Evolutionary conservation across 1,284 basidiomycete species (phyloP).

Genomic region (Tilletiopsis washingtonensis): DNA sequence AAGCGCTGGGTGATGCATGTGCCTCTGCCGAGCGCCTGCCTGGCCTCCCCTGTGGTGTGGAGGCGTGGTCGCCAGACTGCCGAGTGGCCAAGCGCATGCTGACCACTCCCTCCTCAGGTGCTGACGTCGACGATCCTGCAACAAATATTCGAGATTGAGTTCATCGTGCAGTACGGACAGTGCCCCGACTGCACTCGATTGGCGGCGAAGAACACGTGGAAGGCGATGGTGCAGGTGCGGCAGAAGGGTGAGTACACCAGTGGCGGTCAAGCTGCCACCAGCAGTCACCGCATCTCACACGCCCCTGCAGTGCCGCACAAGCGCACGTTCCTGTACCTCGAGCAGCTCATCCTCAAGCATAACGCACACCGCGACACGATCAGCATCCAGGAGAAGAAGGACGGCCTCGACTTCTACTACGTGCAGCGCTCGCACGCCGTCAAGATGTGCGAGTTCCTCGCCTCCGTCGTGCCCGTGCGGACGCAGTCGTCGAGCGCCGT

Average conservation of each 20-base stretch:
- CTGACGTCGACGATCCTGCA: conserved; percentile 90
- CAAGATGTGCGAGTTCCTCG: conserved; percentile 95
- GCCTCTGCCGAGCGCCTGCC: too few relatives aligned
- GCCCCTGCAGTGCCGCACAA: conserved; percentile 58
- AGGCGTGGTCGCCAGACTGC: too few relatives aligned
- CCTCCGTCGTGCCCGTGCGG: conserved; percentile 75
- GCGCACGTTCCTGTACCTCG: conserved; percentile 92
- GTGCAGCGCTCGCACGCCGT: conserved; percentile 79
- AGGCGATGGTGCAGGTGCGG: conserved; percentile 89
- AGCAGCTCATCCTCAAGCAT: conserved; percentile 95
- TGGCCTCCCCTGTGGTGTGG: too few relatives aligned
- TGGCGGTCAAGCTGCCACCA: background rate
- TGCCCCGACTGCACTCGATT: conserved; percentile 87
- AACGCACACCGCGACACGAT: conserved; percentile 94
- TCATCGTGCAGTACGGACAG: conserved; percentile 89
- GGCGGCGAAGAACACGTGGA: conserved; percentile 98
- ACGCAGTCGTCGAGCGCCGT: conserved; percentile 88
- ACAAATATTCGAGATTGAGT: conserved; percentile 95
- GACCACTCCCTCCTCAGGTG: conserved; percentile 56
- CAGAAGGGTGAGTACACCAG: conserved; percentile 70
- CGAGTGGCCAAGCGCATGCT: too few relatives aligned
- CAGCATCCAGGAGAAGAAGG: conserved; percentile 80
- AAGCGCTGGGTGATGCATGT: too few relatives aligned
- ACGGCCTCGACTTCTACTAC: conserved; percentile 97
- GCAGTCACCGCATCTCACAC: background rate